Evolutionary conservation across 768 basidiomycete species (phyloP), one percentile per base, ranked within the genome.

Genomic region (Scleroderma bovista): DNA sequence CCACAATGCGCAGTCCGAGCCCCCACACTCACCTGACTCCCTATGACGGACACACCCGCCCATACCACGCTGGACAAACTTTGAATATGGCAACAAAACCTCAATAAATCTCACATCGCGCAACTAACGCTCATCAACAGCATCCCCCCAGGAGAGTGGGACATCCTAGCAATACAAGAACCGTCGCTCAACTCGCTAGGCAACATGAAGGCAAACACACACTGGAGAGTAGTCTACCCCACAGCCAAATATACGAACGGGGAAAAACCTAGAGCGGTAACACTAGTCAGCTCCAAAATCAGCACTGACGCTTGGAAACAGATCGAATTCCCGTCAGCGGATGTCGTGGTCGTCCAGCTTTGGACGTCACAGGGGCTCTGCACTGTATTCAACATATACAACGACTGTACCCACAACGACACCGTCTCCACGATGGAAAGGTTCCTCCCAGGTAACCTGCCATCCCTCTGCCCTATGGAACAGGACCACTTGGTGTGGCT

Each of bases 141-240:
- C 6, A 16, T 45, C 1, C 22, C 41, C 20, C 16, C 43, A 0
- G 6, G n/a, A 3, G 19, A 64, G 6, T 66, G 52, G 40, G 67
- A 75, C 52, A 59, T 76, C 0, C 32, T 72, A 0, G 50, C 60
- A 1, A 15, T 75, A 10, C 74, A 76, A 55, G 74, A 75, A 62
- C 73, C 72, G 2, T 59, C 65, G 50, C 51, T 69, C 3, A 63
- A 68, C 51, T 39, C 32, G 32, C 39, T 57, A 2, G 36, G 50
- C 0, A 44, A 57, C 15, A 61, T 64, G 4, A 46, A 47, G 0
- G 48, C 54, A 10, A 51, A 19, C 5, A n/a, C 19, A 1, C 3
- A 53, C 8, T 68, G 56, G 58, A 19, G 22, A 0, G 47, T 44
- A 2, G 41, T 65, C 1, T 68, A 66, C 53, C 65, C 65, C 5